Percentiles rank a stretch among this genome's conserved stretches.
Conservation (phyloP, 257 asterid genomes). For the Verbena officinalis region DNA sequence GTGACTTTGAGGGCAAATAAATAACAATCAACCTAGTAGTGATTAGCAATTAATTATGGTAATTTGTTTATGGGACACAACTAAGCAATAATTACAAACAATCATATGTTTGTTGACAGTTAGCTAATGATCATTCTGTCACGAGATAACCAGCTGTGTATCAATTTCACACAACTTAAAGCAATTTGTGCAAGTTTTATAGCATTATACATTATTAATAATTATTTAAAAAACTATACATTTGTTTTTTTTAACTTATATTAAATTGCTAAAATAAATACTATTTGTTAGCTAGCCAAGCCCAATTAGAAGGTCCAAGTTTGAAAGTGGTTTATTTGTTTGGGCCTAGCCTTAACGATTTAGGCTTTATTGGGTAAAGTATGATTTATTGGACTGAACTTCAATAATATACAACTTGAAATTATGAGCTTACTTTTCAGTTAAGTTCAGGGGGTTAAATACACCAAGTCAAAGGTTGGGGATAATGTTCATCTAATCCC, state of each 20-base stretch:
- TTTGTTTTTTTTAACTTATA: no score
- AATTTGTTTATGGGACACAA: conserved; percentile 4
- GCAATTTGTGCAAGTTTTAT: background rate
- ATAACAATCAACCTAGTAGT: background rate
- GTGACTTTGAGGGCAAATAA: background rate
- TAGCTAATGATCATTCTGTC: conserved; percentile 18
- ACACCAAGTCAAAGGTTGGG: no score
- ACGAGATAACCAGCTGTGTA: conserved; percentile 4
- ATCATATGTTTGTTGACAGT: conserved; percentile 17
- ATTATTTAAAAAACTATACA: no score
- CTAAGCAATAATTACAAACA: conserved; percentile 7
- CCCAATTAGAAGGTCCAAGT: background rate
- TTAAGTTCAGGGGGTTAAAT: background rate
- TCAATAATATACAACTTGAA: background rate
- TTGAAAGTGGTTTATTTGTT: background rate
- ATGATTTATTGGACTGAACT: background rate
- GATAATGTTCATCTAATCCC: no score
- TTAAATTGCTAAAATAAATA: no score
- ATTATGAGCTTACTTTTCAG: no score
- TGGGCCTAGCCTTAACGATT: no score
- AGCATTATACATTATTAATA: no score
- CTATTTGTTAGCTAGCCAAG: background rate
- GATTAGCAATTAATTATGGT: background rate
- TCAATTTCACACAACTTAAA: background rate
- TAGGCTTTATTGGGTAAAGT: no score